Evolutionary conservation across 2,329 filamentous ascomycete genomes (phyloP).

Genomic region (Neopestalotiopsis sp.): DNA sequence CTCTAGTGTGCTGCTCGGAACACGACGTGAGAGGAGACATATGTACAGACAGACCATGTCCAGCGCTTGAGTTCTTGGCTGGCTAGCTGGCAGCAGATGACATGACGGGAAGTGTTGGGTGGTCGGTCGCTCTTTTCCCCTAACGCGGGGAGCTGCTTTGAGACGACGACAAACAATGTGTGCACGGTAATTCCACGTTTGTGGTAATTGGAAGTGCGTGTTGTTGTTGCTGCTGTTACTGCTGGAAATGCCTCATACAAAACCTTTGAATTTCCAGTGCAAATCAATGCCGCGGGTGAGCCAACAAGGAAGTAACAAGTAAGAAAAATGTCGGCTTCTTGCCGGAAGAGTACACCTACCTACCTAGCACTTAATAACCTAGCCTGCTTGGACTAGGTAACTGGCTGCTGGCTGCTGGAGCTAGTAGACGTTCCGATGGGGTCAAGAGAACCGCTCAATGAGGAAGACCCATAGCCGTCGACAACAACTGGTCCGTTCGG

Average conservation of each 20-base stretch:
- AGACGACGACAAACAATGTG: background rate
- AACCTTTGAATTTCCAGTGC: background rate
- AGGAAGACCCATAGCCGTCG: background rate
- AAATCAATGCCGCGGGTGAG: background rate
- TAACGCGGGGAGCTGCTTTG: background rate
- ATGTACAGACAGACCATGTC: too few species aligned
- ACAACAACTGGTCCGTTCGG: background rate
- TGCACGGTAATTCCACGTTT: background rate
- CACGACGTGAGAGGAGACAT: background rate
- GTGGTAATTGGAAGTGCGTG: background rate
- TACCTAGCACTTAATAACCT: background rate
- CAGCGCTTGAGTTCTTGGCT: background rate
- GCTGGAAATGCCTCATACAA: background rate
- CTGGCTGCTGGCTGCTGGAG: too few species aligned
- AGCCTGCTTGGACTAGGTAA: background rate
- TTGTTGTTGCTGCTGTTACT: too few species aligned
- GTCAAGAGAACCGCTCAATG: background rate
- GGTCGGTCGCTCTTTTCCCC: background rate
- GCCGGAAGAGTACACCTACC: background rate
- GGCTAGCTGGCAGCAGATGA: background rate
- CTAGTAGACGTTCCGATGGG: background rate
- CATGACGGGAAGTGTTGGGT: background rate
- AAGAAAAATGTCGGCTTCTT: slow-evolving; percentile 4
- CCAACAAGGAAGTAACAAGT: background rate
- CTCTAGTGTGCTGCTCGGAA: background rate